Percentiles rank a stretch among this genome's conserved stretches.
Evolutionary conservation across 2,329 filamentous ascomycete genomes (phyloP).

Genomic region (Calonectria pteridis): DNA sequence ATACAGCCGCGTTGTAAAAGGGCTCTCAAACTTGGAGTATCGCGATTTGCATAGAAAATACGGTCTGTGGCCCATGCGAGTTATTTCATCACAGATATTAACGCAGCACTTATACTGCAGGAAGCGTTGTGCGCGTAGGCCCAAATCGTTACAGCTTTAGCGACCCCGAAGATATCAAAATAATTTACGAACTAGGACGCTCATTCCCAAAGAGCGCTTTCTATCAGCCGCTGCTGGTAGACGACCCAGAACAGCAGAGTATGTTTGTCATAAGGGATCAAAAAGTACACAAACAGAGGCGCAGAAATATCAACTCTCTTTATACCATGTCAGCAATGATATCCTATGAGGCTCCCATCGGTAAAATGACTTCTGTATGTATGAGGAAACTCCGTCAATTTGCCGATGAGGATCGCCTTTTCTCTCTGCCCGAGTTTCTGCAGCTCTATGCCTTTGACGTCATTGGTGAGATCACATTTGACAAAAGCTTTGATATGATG

Average conservation of each 20-base stretch:
- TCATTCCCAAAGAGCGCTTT: background rate
- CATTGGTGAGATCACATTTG: conserved; percentile 9
- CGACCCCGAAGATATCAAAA: background rate
- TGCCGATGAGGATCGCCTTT: background rate
- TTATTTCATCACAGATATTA: background rate
- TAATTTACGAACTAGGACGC: background rate
- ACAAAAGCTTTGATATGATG: background rate
- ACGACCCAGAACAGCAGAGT: background rate
- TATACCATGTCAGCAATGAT: conserved; percentile 3
- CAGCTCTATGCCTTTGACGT: conserved; percentile 37
- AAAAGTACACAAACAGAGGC: background rate
- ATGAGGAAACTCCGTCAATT: background rate
- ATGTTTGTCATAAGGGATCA: background rate
- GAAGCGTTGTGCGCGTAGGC: conserved; percentile 2
- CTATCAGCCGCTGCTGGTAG: background rate
- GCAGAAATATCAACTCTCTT: background rate
- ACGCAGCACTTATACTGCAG: background rate
- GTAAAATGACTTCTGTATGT: background rate
- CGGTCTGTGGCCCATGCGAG: background rate
- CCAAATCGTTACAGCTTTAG: background rate
- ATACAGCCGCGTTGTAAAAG: background rate
- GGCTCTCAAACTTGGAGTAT: background rate
- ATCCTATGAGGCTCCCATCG: background rate
- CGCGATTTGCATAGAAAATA: background rate
- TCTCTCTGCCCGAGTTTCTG: background rate